These are phyloP conservation scores for Cordyceps pruinosa DNA, from an alignment of 2,329 filamentous ascomycete genomes.

Conservation along the genomic window DNA sequence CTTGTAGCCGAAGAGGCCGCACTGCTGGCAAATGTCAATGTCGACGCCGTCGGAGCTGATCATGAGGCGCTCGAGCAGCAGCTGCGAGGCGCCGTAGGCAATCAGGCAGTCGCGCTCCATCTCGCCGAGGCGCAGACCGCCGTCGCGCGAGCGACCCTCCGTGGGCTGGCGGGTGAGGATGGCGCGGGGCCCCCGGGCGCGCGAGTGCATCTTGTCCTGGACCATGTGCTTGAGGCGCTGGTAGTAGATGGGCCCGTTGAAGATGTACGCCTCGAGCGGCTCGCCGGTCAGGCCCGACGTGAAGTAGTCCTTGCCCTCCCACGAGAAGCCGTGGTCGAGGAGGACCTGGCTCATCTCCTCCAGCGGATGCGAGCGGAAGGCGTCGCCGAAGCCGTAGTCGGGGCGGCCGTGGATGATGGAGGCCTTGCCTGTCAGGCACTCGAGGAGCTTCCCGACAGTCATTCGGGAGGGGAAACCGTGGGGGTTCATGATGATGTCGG, in stretches of 20 bases:
- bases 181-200: constrained; percentile 80
- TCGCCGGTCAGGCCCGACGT: constrained; percentile 94
- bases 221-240: constrained; percentile 99
- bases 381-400: constrained; percentile 75
- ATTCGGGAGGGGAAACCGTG: constrained; percentile 99
- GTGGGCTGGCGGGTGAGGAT: constrained; percentile 94
- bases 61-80: constrained; percentile 91
- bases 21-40: constrained; percentile 89
- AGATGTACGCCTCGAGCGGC: constrained; percentile 88
- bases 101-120: constrained; percentile 99
- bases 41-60: constrained; percentile 83
- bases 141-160: constrained; percentile 86
- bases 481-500: constrained; percentile 99
- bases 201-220: constrained; percentile 98
- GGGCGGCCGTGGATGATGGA: constrained; percentile 77
- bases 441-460: constrained; percentile 97
- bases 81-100: constrained; percentile 88
- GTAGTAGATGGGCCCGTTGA: constrained; percentile 98
- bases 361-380: constrained; percentile 76
- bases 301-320: constrained; percentile 95
- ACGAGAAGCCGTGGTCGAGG: constrained; percentile 84
- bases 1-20: constrained; percentile 90
- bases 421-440: constrained; percentile 90
- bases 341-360: constrained; percentile 84
- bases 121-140: constrained; percentile 87